Percentiles rank a stretch among this genome's conserved stretches.
phyloP scores from a whole-genome alignment of 495 filamentous ascomycete species.

The Aspergillus taichungensis region DNA sequence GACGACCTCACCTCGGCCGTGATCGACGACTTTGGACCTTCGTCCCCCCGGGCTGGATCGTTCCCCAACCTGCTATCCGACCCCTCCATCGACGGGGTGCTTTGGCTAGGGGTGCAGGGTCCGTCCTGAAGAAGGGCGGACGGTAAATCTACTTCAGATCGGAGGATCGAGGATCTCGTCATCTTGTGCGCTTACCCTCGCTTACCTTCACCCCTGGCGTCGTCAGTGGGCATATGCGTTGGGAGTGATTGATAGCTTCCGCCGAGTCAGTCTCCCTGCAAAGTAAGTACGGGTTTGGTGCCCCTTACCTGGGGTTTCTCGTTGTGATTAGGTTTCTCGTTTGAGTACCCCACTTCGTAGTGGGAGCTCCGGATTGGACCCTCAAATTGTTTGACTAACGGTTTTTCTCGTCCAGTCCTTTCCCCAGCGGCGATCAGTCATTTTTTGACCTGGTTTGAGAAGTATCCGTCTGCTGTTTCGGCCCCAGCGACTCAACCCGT shows the following conservation, averaged over 20 bases:
- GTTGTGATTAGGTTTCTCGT: background rate
- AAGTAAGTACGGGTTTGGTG: background rate
- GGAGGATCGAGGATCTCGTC: background rate
- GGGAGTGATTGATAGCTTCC: too few relatives aligned
- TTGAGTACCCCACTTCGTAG: slow-evolving; percentile 4
- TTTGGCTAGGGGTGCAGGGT: slow-evolving; percentile 47
- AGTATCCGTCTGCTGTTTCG: too few relatives aligned
- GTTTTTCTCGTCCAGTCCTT: too few relatives aligned
- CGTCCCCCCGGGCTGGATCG: slow-evolving; percentile 8
- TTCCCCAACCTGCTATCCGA: slow-evolving; percentile 11
- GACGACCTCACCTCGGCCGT: slow-evolving; percentile 8
- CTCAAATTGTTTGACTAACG: too few relatives aligned
- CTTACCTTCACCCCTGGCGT: background rate
- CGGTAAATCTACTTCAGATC: slow-evolving; percentile 33
- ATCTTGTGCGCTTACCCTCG: too few relatives aligned
- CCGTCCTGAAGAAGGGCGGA: slow-evolving; percentile 54
- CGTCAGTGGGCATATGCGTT: background rate
- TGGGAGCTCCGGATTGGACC: background rate
- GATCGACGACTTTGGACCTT: background rate
- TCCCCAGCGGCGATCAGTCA: too few relatives aligned
- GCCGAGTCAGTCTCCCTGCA: background rate
- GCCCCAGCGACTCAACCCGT: too few relatives aligned
- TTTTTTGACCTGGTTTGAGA: too few relatives aligned
- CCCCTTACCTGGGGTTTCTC: slow-evolving; percentile 1
- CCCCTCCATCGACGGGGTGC: slow-evolving; percentile 26